Evolutionary conservation across 106 monocot genomes (phyloP), one percentile per base, ranked within the genome.

Genomic region (Phalaenopsis aphrodite): DNA sequence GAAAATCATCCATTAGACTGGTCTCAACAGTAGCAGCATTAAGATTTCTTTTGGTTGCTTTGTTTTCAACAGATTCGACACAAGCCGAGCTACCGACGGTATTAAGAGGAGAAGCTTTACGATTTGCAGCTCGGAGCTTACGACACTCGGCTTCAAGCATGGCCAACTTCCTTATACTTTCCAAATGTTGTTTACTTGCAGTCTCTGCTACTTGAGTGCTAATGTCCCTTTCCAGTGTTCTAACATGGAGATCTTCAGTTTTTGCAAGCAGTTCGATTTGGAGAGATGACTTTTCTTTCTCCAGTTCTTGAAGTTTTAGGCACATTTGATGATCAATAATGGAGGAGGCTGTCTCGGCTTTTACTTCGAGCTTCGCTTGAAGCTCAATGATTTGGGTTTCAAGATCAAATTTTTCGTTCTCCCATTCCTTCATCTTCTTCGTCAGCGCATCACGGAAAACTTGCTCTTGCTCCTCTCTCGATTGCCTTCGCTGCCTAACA

Each of bases 71-170:
- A 52, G 78, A 83, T 56, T 87, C 87, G 16, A 81, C 38, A 24
- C 78, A 80, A 56, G 71, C 1, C 72, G 83, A 78, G 49, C 23
- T 52, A 47, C 37, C 1, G 4, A 56, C 4, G 41, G 41, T 12
- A 77, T 77, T 80, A 66, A 49, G 42, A 42, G 78, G 55, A 8
- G 69, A 78, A 52, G 24, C 17, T 78, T 83, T 91, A 17, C 78
- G 78, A 43, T 36, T 77, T 43, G 47, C 42, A 76, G 69, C 41
- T 5, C 56, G 77, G 24, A 93, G 41, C 57, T 79, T 84, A 39
- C 81, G 88, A 11, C 90, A 90, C 72, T 93, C 90, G 37, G 90
- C 78, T 81, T 93, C 93, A 78, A 93, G 88, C 65, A 81, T 88
- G 16, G 82, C 58, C 3, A 91, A 68, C 72, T 91, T 91, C 55